Evolutionary conservation across 768 basidiomycete species (phyloP), one percentile per base, ranked within the genome.

Genomic region (Gloeophyllum trabeum): DNA sequence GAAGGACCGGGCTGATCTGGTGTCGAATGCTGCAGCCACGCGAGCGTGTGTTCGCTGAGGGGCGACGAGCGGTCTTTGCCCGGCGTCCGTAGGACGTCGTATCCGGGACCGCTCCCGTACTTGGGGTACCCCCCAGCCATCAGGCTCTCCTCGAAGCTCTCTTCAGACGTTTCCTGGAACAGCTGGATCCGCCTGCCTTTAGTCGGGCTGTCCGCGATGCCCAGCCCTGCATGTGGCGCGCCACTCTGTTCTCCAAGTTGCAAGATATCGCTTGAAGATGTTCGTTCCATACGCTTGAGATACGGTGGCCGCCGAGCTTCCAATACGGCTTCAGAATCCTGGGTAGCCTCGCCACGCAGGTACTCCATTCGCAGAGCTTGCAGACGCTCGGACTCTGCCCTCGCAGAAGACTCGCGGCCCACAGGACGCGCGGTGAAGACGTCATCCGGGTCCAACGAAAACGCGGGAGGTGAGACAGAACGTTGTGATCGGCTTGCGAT

Each of bases 141-240:
- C 32, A 87, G 57, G 50, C 82, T 82, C 60, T 88, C 84, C 52
- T 88, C 85, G 50, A 88, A 87, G 52, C 83, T 87, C 59, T 84
- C 82, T 36, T 84, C 82, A 3, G 80, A 81, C 0, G 83, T 86
- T 60, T 85, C 82, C 56, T 85, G 83, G 57, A 87, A 88, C 30
- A 89, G 58, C 48, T 76, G 79, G 25, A 87, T 62, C 40, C 83
- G 67, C 43, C 85, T 66, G 1, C 86, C 86, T 60, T 81, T 86
- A 42, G 66, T 57, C 0, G 85, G 83, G 50, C 75, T 85, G 48
- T 80, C 76, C 49, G 70, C 71, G 21, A 87, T 76, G 13, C 81
- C 82, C 23, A 84, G 61, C 24, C 62, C 53, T 2, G 28, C 28
- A 32, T 10, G 16, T 16, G 28, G 16, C 16, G 28, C 28, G 10